Percentiles rank a stretch among this genome's conserved stretches.
Evolutionary conservation across 106 monocot species (phyloP).

Genomic region (Ottelia alismoides): DNA sequence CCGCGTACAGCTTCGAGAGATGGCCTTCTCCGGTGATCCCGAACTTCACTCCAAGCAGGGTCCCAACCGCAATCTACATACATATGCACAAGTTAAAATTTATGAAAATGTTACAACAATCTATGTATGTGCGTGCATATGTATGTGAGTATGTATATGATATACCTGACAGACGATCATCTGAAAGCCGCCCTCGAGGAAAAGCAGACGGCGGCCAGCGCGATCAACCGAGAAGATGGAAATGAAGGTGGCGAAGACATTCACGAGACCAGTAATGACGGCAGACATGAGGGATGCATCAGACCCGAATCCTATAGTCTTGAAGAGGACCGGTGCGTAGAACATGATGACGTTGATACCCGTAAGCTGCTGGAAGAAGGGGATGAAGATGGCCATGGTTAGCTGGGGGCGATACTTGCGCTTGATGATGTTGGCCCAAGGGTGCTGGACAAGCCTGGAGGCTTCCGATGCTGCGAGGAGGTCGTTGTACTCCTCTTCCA

Average conservation of each 20-base stretch:
- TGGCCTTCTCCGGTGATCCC: conserved; percentile 19
- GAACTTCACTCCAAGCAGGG: conserved; percentile 18
- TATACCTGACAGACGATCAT: conserved; percentile 64
- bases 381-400: conserved; percentile 53
- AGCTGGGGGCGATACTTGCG: conserved; percentile 51
- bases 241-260: conserved; percentile 39
- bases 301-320: conserved; percentile 54
- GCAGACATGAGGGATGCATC: conserved; percentile 34
- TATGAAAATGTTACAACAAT: no score
- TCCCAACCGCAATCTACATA: conserved; percentile 13
- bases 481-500: conserved; percentile 42
- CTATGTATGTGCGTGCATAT: no score
- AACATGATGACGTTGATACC: conserved; percentile 87
- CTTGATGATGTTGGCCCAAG: conserved; percentile 21
- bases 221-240: conserved; percentile 50
- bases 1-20: conserved; percentile 11
- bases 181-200: conserved; percentile 50
- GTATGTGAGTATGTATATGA: no score
- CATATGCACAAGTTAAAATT: no score
- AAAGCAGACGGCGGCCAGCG: conserved; percentile 44
- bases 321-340: conserved; percentile 81
- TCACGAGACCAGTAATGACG: conserved; percentile 36
- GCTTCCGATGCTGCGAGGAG: conserved; percentile 38
- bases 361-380: conserved; percentile 77
- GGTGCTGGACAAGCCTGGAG: conserved; percentile 32